Percentiles rank a stretch among this genome's conserved stretches.
These are phyloP conservation scores for Withania somnifera DNA, from an alignment of 305 asterid genomes.

Conservation along the genomic window DNA sequence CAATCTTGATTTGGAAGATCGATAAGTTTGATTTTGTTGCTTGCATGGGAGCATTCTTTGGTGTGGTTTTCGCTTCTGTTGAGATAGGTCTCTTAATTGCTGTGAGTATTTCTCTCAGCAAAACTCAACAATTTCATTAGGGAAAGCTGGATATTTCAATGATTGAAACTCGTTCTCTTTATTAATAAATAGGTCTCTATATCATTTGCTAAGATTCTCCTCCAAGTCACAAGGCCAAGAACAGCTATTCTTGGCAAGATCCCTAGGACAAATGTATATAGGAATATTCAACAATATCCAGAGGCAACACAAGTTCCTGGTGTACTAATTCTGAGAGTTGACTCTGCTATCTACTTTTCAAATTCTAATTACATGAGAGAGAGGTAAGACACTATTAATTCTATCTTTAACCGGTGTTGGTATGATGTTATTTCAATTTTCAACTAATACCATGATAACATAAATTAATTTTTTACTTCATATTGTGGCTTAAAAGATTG, in stretches of 20 bases:
- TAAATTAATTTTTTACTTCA: not conserved
- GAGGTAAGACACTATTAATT: constrained; percentile 27
- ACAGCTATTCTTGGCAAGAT: constrained; percentile 60
- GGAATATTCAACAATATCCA: constrained; percentile 70
- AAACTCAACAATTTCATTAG: not conserved
- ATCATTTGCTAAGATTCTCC: constrained; percentile 73
- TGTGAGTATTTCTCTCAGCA: constrained; percentile 15
- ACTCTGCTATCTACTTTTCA: constrained; percentile 85
- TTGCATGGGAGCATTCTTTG: constrained; percentile 72
- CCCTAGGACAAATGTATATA: constrained; percentile 60
- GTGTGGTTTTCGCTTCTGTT: constrained; percentile 53
- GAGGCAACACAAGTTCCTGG: constrained; percentile 66
- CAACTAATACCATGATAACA: not conserved
- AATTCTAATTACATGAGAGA: constrained; percentile 71
- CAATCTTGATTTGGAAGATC: constrained; percentile 49
- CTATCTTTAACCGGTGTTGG: too few relatives aligned
- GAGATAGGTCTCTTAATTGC: constrained; percentile 58
- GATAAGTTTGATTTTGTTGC: constrained; percentile 64
- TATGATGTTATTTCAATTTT: not conserved
- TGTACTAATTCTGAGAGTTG: constrained; percentile 57
- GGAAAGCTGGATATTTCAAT: not conserved
- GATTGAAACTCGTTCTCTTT: not conserved
- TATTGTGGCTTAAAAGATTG: not conserved
- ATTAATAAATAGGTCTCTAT: constrained; percentile 31
- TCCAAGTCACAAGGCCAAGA: constrained; percentile 81